phyloP scores from a whole-genome alignment of 176 grass and related monocot genomes.

The Metroxylon sagu region DNA sequence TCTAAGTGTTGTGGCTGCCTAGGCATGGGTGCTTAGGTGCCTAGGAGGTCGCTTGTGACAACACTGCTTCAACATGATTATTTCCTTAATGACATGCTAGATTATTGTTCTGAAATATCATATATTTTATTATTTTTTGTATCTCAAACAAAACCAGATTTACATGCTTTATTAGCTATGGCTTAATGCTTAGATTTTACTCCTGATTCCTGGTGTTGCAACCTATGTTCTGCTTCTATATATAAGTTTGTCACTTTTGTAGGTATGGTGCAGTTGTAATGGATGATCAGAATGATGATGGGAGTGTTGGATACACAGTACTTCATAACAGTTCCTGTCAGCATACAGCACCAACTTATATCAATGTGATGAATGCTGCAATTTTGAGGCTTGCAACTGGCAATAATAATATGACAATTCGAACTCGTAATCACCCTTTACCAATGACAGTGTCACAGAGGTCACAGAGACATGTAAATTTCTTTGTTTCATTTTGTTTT shows the following conservation, averaged over 20 bases:
- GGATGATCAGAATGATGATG: conserved; percentile 25
- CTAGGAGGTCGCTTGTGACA: too few species aligned
- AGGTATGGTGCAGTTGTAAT: conserved; percentile 47
- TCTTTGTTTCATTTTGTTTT: conserved; percentile 4
- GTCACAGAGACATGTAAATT: conserved; percentile 29
- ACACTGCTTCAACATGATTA: too few species aligned
- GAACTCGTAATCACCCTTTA: conserved; percentile 37
- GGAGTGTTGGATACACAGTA: conserved; percentile 37
- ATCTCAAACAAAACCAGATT: too few species aligned
- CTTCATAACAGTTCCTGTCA: conserved; percentile 51
- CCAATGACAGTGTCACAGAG: conserved; percentile 32
- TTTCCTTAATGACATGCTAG: too few species aligned
- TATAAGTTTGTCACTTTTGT: conserved; percentile 3
- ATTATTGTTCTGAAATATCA: too few species aligned
- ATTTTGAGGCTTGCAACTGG: conserved; percentile 32
- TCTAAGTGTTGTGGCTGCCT: too few species aligned
- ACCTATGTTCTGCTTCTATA: too few species aligned
- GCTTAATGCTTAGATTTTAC: too few species aligned
- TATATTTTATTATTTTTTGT: too few species aligned
- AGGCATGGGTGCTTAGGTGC: too few species aligned
- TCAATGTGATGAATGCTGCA: conserved; percentile 41
- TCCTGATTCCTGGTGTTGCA: too few species aligned
- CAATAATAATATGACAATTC: conserved; percentile 30
- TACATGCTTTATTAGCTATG: too few species aligned
- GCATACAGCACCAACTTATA: conserved; percentile 41